Evolutionary conservation across 2,329 filamentous ascomycete genomes (phyloP).

Genomic region (Xylariaceae sp.): DNA sequence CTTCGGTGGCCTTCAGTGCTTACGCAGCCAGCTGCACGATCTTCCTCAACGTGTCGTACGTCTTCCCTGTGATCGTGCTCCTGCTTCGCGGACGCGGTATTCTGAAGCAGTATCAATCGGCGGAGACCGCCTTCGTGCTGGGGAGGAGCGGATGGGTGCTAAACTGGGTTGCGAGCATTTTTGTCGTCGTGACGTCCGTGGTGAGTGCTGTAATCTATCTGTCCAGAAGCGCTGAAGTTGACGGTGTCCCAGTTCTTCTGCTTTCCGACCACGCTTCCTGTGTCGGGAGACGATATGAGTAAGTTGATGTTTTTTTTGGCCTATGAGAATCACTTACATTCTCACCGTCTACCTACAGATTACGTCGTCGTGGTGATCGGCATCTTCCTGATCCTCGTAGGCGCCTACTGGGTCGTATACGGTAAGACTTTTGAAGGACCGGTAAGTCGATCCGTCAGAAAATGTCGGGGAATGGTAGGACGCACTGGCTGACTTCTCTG

Average conservation of each 20-base stretch:
- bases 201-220: slow-evolving; percentile 17
- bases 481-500: slow-evolving; percentile 2
- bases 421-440: slow-evolving; percentile 36
- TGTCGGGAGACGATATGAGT: slow-evolving; percentile 38
- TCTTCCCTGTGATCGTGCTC: slow-evolving; percentile 44
- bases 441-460: slow-evolving; percentile 20
- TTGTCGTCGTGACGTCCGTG: slow-evolving; percentile 44
- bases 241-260: slow-evolving; percentile 37
- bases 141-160: slow-evolving; percentile 34
- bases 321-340: background rate
- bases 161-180: slow-evolving; percentile 40
- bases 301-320: slow-evolving; percentile 9
- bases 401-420: slow-evolving; percentile 31
- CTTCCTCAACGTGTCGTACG: slow-evolving; percentile 50
- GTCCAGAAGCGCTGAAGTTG: slow-evolving; percentile 1
- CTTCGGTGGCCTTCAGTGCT: slow-evolving; percentile 50
- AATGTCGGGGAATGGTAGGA: background rate
- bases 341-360: slow-evolving; percentile 29
- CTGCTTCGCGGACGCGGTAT: slow-evolving; percentile 41
- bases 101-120: slow-evolving; percentile 33
- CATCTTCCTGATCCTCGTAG: slow-evolving; percentile 37
- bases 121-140: slow-evolving; percentile 35
- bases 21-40: slow-evolving; percentile 50
- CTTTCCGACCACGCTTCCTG: slow-evolving; percentile 36
- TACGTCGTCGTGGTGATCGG: slow-evolving; percentile 43